Conservation (phyloP, 208 protist genomes). For the Phytomonas sp. region DNA sequence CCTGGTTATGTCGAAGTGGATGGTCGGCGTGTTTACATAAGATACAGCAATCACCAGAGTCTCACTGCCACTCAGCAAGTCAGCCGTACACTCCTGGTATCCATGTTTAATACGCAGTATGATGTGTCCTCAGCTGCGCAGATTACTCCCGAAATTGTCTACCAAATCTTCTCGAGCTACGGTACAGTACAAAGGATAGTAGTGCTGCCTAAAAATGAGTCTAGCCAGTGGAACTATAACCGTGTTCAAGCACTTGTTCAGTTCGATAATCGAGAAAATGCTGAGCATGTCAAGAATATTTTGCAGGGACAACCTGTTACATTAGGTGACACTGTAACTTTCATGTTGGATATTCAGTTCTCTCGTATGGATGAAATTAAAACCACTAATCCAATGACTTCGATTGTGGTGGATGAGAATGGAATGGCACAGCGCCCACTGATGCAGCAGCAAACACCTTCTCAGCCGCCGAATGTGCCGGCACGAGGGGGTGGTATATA, state of each 20-base stretch:
- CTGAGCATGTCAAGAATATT: constrained; percentile 85
- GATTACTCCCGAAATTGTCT: constrained; percentile 87
- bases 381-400: constrained; percentile 74
- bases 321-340: constrained; percentile 78
- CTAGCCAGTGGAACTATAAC: constrained; percentile 84
- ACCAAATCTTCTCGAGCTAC: constrained; percentile 87
- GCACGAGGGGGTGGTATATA: not conserved
- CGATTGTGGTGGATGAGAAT: constrained; percentile 69
- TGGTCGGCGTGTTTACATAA: constrained; percentile 85
- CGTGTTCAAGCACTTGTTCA: constrained; percentile 88
- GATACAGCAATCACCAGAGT: constrained; percentile 84
- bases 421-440: constrained; percentile 46
- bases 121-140: constrained; percentile 75
- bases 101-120: constrained; percentile 91
- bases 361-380: constrained; percentile 88
- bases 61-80: constrained; percentile 86
- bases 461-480: constrained; percentile 15
- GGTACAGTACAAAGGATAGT: constrained; percentile 85
- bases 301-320: constrained; percentile 88
- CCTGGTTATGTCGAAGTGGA: constrained; percentile 87
- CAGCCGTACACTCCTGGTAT: constrained; percentile 83
- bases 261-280: constrained; percentile 67
- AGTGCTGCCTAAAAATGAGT: constrained; percentile 88
- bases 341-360: constrained; percentile 90
- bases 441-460: constrained; percentile 1